These are phyloP conservation scores for Agarophyton chilense DNA, from an alignment of 23 red algal species.

Conservation along the genomic window DNA sequence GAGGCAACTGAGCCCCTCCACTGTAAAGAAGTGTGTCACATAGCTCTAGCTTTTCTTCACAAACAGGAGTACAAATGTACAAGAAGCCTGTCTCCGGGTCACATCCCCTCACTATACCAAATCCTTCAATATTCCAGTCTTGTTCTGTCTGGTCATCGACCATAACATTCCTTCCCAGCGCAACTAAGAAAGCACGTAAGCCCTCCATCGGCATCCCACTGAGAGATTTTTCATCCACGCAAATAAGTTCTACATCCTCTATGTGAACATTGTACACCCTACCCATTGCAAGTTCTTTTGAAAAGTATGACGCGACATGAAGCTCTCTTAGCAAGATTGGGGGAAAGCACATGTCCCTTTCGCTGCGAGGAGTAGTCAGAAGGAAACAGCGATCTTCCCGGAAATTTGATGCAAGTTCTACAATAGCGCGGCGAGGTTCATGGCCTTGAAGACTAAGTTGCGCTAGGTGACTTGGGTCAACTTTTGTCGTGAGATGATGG, in stretches of 20 bases:
- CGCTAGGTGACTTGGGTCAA: neutral
- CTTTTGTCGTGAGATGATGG: neutral
- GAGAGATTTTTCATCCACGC: neutral
- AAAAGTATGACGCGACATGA: conserved; percentile 23
- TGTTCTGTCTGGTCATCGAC: neutral
- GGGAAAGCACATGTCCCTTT: conserved; percentile 3
- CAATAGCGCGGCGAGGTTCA: neutral
- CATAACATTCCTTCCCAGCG: neutral
- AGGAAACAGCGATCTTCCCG: neutral
- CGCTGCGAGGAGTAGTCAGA: conserved; percentile 1
- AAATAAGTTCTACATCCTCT: neutral
- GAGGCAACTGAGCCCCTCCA: neutral
- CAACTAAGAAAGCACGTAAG: neutral
- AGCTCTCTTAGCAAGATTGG: conserved; percentile 17
- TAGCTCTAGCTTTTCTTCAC: neutral
- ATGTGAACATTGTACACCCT: conserved; percentile 7
- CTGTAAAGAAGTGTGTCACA: conserved; percentile 2
- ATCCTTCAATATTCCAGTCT: conserved; percentile 1
- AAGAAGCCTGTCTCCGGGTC: neutral
- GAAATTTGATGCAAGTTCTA: neutral
- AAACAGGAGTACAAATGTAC: conserved; percentile 6
- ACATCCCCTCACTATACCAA: neutral
- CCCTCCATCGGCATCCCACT: neutral
- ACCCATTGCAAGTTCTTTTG: conserved; percentile 18
- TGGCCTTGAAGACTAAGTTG: neutral